phyloP scores from a whole-genome alignment of 1,284 basidiomycete species.

The Coniferiporia weirii region DNA sequence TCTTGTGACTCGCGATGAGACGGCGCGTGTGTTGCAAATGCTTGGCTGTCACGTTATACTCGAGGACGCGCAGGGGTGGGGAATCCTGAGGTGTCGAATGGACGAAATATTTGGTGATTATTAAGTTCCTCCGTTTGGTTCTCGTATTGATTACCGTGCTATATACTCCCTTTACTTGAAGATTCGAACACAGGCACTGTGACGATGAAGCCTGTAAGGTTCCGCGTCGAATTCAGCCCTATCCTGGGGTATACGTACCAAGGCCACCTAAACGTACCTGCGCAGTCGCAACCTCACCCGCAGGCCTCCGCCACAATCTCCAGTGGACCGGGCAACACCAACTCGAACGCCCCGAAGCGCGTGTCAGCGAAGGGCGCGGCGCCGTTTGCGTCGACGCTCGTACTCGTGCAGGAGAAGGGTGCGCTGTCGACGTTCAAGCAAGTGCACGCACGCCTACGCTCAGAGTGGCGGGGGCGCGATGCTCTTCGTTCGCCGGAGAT shows the following conservation, averaged over 20 bases:
- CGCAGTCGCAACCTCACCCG: background rate
- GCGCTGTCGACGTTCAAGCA: constrained; percentile 76
- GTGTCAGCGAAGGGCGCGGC: constrained; percentile 17
- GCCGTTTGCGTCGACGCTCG: constrained; percentile 40
- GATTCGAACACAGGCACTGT: constrained; percentile 38
- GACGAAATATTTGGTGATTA: constrained; percentile 44
- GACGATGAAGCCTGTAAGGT: constrained; percentile 52
- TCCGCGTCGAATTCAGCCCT: constrained; percentile 53
- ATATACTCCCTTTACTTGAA: constrained; percentile 23
- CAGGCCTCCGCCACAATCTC: constrained; percentile 3
- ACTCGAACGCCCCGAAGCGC: constrained; percentile 20
- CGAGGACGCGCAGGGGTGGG: constrained; percentile 20
- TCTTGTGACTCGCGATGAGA: constrained; percentile 57
- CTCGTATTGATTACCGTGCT: constrained; percentile 2
- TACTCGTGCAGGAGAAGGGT: constrained; percentile 85
- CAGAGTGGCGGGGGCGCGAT: constrained; percentile 45
- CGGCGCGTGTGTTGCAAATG: constrained; percentile 58
- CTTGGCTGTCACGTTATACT: constrained; percentile 53
- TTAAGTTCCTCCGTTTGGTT: background rate
- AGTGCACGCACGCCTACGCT: constrained; percentile 66
- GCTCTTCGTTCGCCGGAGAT: constrained; percentile 7
- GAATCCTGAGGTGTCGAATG: constrained; percentile 32
- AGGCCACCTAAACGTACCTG: constrained; percentile 10
- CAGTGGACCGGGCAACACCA: constrained; percentile 2
- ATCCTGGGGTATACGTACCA: constrained; percentile 19